Conservation (phyloP, 2,329 filamentous ascomycete species). For the Trichoderma brevicompactum region DNA sequence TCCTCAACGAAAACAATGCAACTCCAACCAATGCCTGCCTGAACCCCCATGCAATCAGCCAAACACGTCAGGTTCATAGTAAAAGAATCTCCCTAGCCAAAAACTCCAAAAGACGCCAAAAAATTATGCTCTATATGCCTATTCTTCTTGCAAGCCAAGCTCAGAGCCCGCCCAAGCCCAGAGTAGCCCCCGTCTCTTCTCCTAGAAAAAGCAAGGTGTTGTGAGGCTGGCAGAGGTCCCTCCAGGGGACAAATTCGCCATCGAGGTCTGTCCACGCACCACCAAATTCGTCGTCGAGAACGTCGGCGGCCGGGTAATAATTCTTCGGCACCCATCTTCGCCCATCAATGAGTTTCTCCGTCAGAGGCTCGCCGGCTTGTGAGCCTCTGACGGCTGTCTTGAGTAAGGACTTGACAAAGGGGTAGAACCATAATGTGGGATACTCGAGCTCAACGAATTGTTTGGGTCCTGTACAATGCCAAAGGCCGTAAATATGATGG, state of each 20-base stretch:
- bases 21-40: background rate
- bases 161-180: background rate
- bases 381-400: conserved; percentile 37
- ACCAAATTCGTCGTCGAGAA: conserved; percentile 32
- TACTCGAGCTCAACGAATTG: conserved; percentile 40
- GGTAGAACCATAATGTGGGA: conserved; percentile 46
- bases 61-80: background rate
- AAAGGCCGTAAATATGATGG: conserved; percentile 43
- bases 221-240: conserved; percentile 37
- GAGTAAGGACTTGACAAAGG: conserved; percentile 41
- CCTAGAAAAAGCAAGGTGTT: conserved; percentile 36
- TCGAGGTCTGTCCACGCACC: conserved; percentile 35
- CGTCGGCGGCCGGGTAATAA: conserved; percentile 28
- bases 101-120: background rate
- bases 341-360: conserved; percentile 39
- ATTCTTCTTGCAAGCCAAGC: background rate
- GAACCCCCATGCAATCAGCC: background rate
- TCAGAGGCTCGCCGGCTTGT: conserved; percentile 34
- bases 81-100: background rate
- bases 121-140: background rate
- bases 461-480: conserved; percentile 48
- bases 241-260: conserved; percentile 37
- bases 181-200: conserved; percentile 26
- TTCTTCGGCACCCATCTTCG: conserved; percentile 38
- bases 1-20: background rate